Evolutionary conservation across 2,329 filamentous ascomycete genomes (phyloP), one percentile per base, ranked within the genome.

Genomic region (Coniochaeta sp.): DNA sequence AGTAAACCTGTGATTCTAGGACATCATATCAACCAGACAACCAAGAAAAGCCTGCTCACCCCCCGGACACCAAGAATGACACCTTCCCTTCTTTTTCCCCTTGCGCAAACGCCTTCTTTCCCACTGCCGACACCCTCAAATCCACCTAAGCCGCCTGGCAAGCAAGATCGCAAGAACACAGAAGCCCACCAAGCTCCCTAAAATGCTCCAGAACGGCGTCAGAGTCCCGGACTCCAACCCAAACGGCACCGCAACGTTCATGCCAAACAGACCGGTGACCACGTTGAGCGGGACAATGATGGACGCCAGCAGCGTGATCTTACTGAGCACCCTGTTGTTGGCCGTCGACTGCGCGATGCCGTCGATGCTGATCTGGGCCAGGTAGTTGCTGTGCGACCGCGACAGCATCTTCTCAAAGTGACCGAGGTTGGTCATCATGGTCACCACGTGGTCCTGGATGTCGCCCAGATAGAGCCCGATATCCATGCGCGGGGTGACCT

Each of bases 401-500:
- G 87, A 91, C 48, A 99, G 79, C 79, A 99, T 96, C 77, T 97
- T 97, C 68, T 99, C 94, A 60, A 96, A 96, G 67, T 99, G 94
- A 1, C 84, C 84, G 61, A 99, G 71, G 69, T 95, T 99, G 60
- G 89, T 94, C 81, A 96, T 95, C 92, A 97, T 97, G 45, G 94
- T 99, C 54, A 99, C 90, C 50, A 99, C 92, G 79, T 99, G 94
- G 71, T 99, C 94, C 70, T 99, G 94, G 57, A 99, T 96, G 71
- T 99, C 94, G 63, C 90, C 90, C 31, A 99, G 81, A 65, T 99
- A 99, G 62, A 99, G 82, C 20, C 91, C 94, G 58, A 99, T 96
- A 65, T 99, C 94, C 73, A 94, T 94, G 47, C 91, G 88, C 6
- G 94, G 94, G 1, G 94, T 96, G 50, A 97, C 88, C 58, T 89